A percentile compares a stretch with the other conserved stretches of the same genome.
These are phyloP conservation scores for Colletotrichum sp. DNA, from an alignment of 2,329 filamentous ascomycete species.

Conservation along the genomic window DNA sequence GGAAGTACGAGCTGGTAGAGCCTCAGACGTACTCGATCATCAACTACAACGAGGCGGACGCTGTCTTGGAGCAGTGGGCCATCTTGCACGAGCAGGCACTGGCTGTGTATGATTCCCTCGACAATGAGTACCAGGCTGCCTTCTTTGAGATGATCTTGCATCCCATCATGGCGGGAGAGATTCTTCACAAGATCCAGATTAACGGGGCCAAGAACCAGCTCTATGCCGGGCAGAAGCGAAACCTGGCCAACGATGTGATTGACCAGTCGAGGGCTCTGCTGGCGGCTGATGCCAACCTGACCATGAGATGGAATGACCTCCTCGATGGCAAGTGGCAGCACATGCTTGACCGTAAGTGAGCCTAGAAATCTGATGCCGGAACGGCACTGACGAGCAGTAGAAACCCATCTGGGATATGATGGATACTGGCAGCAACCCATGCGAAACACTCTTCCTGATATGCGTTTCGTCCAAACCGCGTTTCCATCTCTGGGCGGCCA, in stretches of 20 bases:
- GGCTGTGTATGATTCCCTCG: constrained; percentile 58
- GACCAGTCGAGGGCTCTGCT: constrained; percentile 57
- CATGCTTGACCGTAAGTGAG: constrained; percentile 61
- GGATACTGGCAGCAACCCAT: constrained; percentile 74
- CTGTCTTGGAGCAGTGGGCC: constrained; percentile 55
- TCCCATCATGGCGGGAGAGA: constrained; percentile 57
- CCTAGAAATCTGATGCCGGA: fast-evolving
- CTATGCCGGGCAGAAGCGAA: constrained; percentile 50
- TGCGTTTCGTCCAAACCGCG: constrained; percentile 62
- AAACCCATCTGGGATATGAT: constrained; percentile 60
- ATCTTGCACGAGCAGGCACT: constrained; percentile 58
- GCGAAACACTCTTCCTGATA: constrained; percentile 68
- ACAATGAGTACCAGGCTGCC: constrained; percentile 54
- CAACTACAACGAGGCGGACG: constrained; percentile 64
- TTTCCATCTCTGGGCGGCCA: constrained; percentile 66
- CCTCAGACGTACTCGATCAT: constrained; percentile 52
- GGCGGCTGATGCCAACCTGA: constrained; percentile 61
- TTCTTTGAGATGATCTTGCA: constrained; percentile 66
- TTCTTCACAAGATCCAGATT: constrained; percentile 54
- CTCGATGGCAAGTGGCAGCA: constrained; percentile 67
- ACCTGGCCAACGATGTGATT: constrained; percentile 53
- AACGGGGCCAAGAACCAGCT: constrained; percentile 49
- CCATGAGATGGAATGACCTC: constrained; percentile 60
- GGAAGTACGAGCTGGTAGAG: constrained; percentile 40
- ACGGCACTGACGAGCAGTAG: constrained; percentile 21